These are phyloP conservation scores for Dioscorea dumetorum DNA, from an alignment of 106 monocot genomes.

Conservation along the genomic window DNA sequence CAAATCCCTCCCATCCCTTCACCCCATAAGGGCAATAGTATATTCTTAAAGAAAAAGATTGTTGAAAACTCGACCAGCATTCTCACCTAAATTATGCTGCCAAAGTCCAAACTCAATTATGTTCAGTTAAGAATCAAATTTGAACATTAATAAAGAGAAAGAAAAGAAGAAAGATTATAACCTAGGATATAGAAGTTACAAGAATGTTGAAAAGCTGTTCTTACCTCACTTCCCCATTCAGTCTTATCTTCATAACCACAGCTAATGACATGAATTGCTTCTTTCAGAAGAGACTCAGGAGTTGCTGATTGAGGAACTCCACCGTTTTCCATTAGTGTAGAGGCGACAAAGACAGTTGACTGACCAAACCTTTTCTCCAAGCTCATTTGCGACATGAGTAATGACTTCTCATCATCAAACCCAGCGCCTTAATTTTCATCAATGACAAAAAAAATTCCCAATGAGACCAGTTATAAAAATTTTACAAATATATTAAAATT, in stretches of 20 bases:
- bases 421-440: conserved; percentile 6
- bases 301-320: conserved; percentile 18
- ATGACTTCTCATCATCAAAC: conserved; percentile 14
- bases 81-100: not conserved
- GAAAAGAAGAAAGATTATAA: not conserved
- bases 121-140: not conserved
- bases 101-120: not conserved
- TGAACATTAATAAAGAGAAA: not conserved
- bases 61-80: not conserved
- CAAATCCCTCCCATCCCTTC: no score
- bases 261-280: conserved; percentile 16
- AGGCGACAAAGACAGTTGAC: conserved; percentile 19
- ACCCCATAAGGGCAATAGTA: no score
- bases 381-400: conserved; percentile 18
- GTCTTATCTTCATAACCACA: conserved; percentile 15
- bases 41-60: no score
- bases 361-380: conserved; percentile 18
- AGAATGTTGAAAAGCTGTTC: not conserved
- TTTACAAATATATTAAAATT: not conserved
- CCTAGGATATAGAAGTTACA: not conserved
- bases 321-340: conserved; percentile 16
- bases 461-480: not conserved
- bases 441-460: not conserved
- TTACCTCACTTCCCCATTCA: conserved; percentile 14
- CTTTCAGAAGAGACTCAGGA: conserved; percentile 10